Evolutionary conservation across 352 stramenopile genomes (phyloP).

Genomic region (Pythium phragmiticola): DNA sequence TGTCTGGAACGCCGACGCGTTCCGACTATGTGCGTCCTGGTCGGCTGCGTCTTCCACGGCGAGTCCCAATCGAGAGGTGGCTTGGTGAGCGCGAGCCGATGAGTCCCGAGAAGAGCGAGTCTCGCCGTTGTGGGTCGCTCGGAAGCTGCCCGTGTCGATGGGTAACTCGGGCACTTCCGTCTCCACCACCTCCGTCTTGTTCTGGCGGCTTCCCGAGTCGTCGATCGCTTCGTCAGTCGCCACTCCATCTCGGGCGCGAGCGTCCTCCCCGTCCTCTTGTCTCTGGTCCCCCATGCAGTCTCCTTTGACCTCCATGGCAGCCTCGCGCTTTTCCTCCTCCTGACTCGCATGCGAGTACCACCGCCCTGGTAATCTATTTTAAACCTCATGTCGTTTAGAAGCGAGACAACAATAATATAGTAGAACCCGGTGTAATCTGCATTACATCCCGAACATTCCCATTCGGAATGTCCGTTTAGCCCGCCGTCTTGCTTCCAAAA

Average conservation of each 20-base stretch:
- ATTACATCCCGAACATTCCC: conserved; percentile 2
- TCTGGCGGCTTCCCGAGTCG: too few species aligned
- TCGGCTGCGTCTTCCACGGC: background rate
- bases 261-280: background rate
- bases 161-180: too few species aligned
- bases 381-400: too few species aligned
- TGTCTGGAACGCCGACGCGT: conserved; percentile 14
- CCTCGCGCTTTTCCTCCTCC: background rate
- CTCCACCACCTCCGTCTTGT: too few species aligned
- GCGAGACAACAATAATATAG: background rate
- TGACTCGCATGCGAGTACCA: background rate
- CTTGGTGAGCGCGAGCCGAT: background rate
- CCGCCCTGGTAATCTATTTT: too few species aligned
- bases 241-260: too few species aligned
- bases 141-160: too few species aligned
- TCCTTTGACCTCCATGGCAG: background rate
- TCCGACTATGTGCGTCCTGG: background rate
- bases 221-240: too few species aligned
- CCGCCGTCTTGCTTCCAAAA: background rate
- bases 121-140: too few species aligned
- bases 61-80: background rate
- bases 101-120: background rate
- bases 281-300: background rate
- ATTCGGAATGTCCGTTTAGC: background rate
- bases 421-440: conserved; percentile 19